Evolutionary conservation across 148 eudicot species (phyloP), one percentile per base, ranked within the genome.

Genomic region (Chenopodium berlandieri): DNA sequence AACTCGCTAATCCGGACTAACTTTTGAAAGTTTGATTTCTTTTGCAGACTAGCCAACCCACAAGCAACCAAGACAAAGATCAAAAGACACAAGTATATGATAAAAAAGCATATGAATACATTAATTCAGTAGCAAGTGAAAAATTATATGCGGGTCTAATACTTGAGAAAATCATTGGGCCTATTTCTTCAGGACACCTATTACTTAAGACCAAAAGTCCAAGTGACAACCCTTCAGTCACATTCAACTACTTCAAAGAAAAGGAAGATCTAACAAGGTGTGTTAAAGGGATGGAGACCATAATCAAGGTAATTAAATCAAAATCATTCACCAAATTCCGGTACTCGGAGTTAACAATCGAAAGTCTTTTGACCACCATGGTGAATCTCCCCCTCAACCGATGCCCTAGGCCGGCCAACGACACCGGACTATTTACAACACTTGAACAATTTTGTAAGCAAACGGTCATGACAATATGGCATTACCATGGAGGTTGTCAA

Each of bases 181-280:
- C 94, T 4, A 79, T 83, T 73, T 93, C 94, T 0, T 71, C 78
- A 40, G 94, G 97, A 25, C 75, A 84, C 50, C 78, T 93, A 16
- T 64, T 82, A 44, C 91, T 91, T 7, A 81, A 79, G 75, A 83
- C 87, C 78, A 86, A 23, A 19, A 87, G 89, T 75, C 91, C 94
- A 3, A 79, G 69, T 23, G 89, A 90, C 76, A 93, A 86, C 56
- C 97, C 97, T 1, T 78, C 78, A 0, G 90, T 93, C 17, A 93
- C 89, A n/a, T 91, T 93, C 88, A 90, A 91, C 86, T 93, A 91
- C 82, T 91, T 90, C 83, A 68, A 89, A n/a, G 88, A 93, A 76
- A 88, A 90, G 1, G 78, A 87, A 23, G 94, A 93, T 76, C 88
- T 93, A 0, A 23, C 78, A 23, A 81, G 82, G 68, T 93, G 94